These are phyloP conservation scores for Arthroderma sp. DNA, from an alignment of 2,329 filamentous ascomycete species.

Conservation along the genomic window DNA sequence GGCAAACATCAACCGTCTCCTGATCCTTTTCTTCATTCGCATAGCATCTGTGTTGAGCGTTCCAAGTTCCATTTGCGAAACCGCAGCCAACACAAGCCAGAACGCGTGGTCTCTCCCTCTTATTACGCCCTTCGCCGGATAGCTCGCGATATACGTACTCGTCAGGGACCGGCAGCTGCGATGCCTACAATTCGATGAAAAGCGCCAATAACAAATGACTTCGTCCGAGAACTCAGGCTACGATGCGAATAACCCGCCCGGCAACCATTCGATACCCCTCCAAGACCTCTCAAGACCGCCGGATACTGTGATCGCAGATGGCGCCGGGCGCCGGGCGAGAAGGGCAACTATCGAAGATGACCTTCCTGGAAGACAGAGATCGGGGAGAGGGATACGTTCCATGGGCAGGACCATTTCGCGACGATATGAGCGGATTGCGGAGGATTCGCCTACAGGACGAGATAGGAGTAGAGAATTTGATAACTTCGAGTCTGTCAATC, in stretches of 20 bases:
- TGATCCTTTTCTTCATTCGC: too few relatives aligned
- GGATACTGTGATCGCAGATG: slow-evolving; percentile 20
- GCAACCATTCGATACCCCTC: slow-evolving; percentile 54
- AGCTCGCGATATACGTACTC: background rate
- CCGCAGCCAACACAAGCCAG: background rate
- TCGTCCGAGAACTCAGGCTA: slow-evolving; percentile 23
- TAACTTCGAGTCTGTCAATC: slow-evolving; percentile 13
- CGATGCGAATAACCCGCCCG: slow-evolving; percentile 19
- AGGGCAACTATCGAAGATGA: slow-evolving; percentile 20
- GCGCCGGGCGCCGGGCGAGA: slow-evolving; percentile 20
- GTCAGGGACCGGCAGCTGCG: slow-evolving; percentile 17
- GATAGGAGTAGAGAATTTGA: slow-evolving; percentile 2
- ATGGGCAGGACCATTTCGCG: slow-evolving; percentile 29
- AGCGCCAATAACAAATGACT: slow-evolving; percentile 31
- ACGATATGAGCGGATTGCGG: slow-evolving; percentile 43
- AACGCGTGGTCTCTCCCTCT: background rate
- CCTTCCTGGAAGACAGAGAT: slow-evolving; percentile 36
- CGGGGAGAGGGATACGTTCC: slow-evolving; percentile 32
- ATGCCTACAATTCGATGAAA: slow-evolving; percentile 31
- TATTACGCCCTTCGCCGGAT: background rate
- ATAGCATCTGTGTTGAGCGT: too few relatives aligned
- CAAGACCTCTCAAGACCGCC: slow-evolving; percentile 45
- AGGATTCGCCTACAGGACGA: slow-evolving; percentile 39
- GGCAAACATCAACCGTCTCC: background rate
- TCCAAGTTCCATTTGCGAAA: too few relatives aligned